Evolutionary conservation across 441 rosid species (phyloP).

Genomic region (Omphalea diandra): DNA sequence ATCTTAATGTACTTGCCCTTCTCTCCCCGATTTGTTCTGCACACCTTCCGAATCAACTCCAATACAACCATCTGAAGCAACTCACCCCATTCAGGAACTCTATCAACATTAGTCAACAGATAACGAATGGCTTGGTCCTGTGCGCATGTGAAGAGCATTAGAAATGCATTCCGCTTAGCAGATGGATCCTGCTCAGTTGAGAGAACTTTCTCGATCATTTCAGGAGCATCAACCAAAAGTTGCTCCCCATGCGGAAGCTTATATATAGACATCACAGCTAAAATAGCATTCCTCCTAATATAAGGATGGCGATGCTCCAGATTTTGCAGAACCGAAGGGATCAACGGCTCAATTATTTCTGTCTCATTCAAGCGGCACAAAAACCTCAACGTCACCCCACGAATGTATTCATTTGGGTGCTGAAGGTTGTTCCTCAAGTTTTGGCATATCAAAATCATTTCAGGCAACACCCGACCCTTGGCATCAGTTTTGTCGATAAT

Average conservation of each 20-base stretch:
- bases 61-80: constrained; percentile 89
- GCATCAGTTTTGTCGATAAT: constrained; percentile 69
- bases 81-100: constrained; percentile 84
- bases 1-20: constrained; percentile 89
- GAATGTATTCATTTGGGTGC: constrained; percentile 83
- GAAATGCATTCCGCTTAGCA: constrained; percentile 86
- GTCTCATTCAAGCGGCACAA: constrained; percentile 69
- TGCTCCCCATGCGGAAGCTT: constrained; percentile 82
- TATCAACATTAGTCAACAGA: constrained; percentile 73
- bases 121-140: constrained; percentile 79
- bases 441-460: constrained; percentile 84
- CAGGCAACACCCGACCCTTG: constrained; percentile 61
- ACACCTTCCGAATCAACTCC: constrained; percentile 85
- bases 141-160: constrained; percentile 85
- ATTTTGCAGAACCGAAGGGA: constrained; percentile 71
- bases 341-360: constrained; percentile 78
- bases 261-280: constrained; percentile 76
- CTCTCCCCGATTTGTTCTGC: constrained; percentile 72
- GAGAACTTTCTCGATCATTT: constrained; percentile 73
- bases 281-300: constrained; percentile 70
- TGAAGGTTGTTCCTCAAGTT: constrained; percentile 82
- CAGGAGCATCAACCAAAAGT: constrained; percentile 74
- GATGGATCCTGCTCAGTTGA: constrained; percentile 81
- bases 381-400: constrained; percentile 79
- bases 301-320: constrained; percentile 72